These are phyloP conservation scores for Cyclanthera cordifolia DNA, from an alignment of 306 rosid species.

Conservation along the genomic window DNA sequence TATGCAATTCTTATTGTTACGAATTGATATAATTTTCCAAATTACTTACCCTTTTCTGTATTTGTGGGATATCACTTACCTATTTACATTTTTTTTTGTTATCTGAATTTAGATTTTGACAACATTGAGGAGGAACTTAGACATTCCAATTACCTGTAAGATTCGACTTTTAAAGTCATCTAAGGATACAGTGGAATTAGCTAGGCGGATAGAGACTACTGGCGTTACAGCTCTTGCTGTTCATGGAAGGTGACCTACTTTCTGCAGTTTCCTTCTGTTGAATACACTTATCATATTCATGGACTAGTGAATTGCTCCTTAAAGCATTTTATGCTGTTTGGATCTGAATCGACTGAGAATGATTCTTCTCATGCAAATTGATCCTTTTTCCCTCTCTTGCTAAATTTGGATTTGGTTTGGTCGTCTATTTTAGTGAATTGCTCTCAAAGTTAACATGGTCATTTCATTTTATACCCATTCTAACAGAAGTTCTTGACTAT, in stretches of 20 bases:
- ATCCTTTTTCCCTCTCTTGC: not conserved
- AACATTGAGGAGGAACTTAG: conserved; percentile 69
- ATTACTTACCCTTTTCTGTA: not conserved
- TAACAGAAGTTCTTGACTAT: not conserved
- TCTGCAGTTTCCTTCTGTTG: not conserved
- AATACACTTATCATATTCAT: not conserved
- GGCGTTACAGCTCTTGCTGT: conserved; percentile 82
- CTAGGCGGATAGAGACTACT: conserved; percentile 71
- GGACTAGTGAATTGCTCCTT: not conserved
- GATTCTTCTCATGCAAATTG: not conserved
- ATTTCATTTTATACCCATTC: not conserved
- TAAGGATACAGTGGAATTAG: conserved; percentile 71
- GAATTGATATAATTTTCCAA: conserved; percentile 6
- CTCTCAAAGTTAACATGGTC: conserved; percentile 4
- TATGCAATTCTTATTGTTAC: conserved; percentile 19
- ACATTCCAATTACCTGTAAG: conserved; percentile 76
- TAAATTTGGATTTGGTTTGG: not conserved
- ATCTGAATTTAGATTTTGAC: conserved; percentile 54
- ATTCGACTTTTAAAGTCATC: conserved; percentile 64
- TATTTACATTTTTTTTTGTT: conserved; percentile 10
- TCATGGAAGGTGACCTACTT: conserved; percentile 65
- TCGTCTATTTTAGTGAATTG: not conserved
- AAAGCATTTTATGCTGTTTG: not conserved
- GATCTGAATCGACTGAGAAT: not conserved
- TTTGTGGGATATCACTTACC: conserved; percentile 11